Evolutionary conservation across 108 stramenopile species (phyloP), one percentile per base, ranked within the genome.

Genomic region (Stephanodiscus triporus): DNA sequence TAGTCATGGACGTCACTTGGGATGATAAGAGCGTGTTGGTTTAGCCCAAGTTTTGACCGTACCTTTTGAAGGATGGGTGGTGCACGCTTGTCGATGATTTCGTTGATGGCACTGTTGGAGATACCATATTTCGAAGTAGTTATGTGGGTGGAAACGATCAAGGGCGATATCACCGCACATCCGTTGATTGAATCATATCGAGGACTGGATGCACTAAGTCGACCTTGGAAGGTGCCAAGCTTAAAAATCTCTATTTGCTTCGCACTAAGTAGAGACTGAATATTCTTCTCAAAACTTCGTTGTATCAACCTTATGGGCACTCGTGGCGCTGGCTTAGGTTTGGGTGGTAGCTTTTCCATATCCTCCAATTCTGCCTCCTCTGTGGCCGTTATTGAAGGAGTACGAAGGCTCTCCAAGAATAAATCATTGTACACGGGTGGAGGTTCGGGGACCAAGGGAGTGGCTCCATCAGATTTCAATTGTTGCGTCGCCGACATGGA

Each of bases 1-100:
- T 92, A 87, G 77, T 96, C 95, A 78, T 96, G 95, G 29, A 96
- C 95, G 79, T 96, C 95, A 26, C 86, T 87, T 9, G 95, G 95
- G 69, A 96, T 90, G 24, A 96, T 96, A 13, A 96, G 80, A n/a
- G 92, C 88, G 67, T 78, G 74, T 22, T 77, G 58, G 57, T 81
- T 81, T 57, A 96, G 80, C 50, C 88, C 91, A 26, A 91, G 68
- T 73, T 94, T 96, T 14, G 68, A 59, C 34, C 95, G 86, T 32
- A 96, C 88, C 14, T 64, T 73, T 19, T 70, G 66, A 17, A 96
- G 66, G 48, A 93, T 70, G 14, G 90, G 89, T 17, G 82, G 84
- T 49, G 90, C 88, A 32, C 85, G 75, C 30, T 68, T 75, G 55
- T 96, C 92, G 26, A 96, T 96, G 8, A 96, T 83, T 51, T 85